A percentile compares a stretch with the other conserved stretches of the same genome.
These are phyloP conservation scores for Litsea cubeba DNA, from an alignment of 164 flowering plant species.

Conservation along the genomic window DNA sequence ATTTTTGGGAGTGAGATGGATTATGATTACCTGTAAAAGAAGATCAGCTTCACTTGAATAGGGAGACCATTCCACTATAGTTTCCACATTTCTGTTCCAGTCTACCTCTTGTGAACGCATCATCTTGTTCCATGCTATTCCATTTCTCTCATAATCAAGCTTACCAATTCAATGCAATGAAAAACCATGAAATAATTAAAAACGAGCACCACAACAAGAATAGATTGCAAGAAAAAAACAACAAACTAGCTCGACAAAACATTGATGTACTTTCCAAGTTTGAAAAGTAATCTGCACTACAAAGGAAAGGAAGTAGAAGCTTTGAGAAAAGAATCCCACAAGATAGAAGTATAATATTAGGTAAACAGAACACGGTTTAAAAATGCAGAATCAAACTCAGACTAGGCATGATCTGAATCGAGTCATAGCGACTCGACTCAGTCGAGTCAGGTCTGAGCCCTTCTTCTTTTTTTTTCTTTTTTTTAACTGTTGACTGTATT, in stretches of 20 bases:
- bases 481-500: too few species aligned
- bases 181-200: neutral
- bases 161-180: conserved; percentile 19
- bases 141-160: conserved; percentile 64
- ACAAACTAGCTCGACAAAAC: neutral
- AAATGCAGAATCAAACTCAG: too few species aligned
- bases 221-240: neutral
- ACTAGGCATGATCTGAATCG: too few species aligned
- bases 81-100: conserved; percentile 66
- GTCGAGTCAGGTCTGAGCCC: too few species aligned
- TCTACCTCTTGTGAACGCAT: conserved; percentile 42
- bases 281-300: too few species aligned
- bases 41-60: conserved; percentile 71
- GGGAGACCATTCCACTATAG: conserved; percentile 85
- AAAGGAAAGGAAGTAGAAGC: too few species aligned
- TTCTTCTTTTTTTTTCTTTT: too few species aligned
- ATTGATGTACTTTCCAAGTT: too few species aligned
- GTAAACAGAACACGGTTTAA: too few species aligned
- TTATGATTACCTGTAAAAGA: conserved; percentile 54
- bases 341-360: too few species aligned
- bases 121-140: conserved; percentile 46
- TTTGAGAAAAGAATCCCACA: too few species aligned
- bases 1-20: neutral
- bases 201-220: neutral
- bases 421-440: too few species aligned